Percentiles rank a stretch among this genome's conserved stretches.
phyloP scores from a whole-genome alignment of 108 stramenopile species.

The Stephanodiscus minutulus region DNA sequence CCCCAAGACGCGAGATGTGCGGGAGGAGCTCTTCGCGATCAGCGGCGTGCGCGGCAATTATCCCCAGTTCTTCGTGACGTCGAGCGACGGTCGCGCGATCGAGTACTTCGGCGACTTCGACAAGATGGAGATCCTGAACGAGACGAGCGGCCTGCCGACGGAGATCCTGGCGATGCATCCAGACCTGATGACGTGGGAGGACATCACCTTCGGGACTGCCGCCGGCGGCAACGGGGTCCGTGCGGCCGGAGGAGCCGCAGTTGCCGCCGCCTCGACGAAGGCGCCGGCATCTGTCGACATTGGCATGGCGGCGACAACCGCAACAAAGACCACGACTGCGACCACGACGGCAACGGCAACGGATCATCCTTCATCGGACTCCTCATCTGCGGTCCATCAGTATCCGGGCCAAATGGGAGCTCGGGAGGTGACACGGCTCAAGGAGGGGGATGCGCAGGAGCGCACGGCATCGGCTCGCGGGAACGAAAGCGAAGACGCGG shows the following conservation, averaged over 20 bases:
- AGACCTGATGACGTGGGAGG: constrained; percentile 62
- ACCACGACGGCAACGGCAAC: too few species aligned
- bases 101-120: constrained; percentile 62
- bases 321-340: not conserved
- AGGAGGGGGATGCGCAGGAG: not conserved
- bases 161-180: constrained; percentile 57
- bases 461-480: not conserved
- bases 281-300: not conserved
- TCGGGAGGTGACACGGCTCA: not conserved
- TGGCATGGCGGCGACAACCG: not conserved
- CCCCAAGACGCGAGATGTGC: constrained; percentile 42
- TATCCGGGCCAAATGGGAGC: not conserved
- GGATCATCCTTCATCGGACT: not conserved
- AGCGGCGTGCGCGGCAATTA: constrained; percentile 71
- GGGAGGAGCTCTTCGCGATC: constrained; percentile 67
- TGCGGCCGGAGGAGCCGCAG: too few species aligned
- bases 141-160: constrained; percentile 53
- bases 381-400: not conserved
- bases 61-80: constrained; percentile 79
- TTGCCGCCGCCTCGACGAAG: not conserved
- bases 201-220: constrained; percentile 12
- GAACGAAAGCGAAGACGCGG: not conserved
- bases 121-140: constrained; percentile 61
- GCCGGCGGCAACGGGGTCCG: not conserved
- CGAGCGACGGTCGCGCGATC: constrained; percentile 34